phyloP scores from a whole-genome alignment of 2,329 filamentous ascomycete species.

The Pseudogymnoascus sp. region DNA sequence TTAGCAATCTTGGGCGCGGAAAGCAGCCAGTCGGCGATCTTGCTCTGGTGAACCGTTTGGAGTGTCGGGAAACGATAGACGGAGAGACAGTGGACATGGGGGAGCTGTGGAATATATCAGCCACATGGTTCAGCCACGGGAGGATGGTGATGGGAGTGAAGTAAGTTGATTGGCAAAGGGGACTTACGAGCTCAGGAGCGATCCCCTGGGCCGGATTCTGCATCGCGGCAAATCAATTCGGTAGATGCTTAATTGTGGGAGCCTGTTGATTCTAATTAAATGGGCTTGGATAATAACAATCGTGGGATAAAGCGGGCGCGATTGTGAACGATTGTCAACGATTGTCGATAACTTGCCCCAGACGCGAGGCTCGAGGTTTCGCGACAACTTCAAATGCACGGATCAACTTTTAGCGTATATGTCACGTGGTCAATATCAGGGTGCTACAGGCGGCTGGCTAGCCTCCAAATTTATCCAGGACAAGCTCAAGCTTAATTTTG shows the following conservation, averaged over 20 bases:
- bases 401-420: neutral
- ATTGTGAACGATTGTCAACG: neutral
- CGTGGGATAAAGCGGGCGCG: neutral
- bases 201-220: slow-evolving; percentile 41
- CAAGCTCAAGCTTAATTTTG: neutral
- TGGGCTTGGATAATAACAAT: neutral
- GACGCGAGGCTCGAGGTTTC: slow-evolving; percentile 4
- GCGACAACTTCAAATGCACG: neutral
- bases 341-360: neutral
- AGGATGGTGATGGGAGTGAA: slow-evolving; percentile 1
- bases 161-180: slow-evolving; percentile 12
- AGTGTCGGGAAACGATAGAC: slow-evolving; percentile 72
- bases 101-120: slow-evolving; percentile 49
- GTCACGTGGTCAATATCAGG: neutral
- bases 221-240: slow-evolving; percentile 29
- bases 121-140: neutral
- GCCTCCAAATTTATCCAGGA: neutral
- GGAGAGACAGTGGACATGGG: slow-evolving; percentile 85
- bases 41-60: slow-evolving; percentile 63
- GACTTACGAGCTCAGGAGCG: slow-evolving; percentile 38
- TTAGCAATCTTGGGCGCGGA: slow-evolving; percentile 79
- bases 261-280: neutral
- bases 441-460: too few species aligned
- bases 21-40: slow-evolving; percentile 77
- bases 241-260: neutral